Base-by-base conservation (phyloP, 163 green algal genomes). In the Prototheca wickerhamii region DNA sequence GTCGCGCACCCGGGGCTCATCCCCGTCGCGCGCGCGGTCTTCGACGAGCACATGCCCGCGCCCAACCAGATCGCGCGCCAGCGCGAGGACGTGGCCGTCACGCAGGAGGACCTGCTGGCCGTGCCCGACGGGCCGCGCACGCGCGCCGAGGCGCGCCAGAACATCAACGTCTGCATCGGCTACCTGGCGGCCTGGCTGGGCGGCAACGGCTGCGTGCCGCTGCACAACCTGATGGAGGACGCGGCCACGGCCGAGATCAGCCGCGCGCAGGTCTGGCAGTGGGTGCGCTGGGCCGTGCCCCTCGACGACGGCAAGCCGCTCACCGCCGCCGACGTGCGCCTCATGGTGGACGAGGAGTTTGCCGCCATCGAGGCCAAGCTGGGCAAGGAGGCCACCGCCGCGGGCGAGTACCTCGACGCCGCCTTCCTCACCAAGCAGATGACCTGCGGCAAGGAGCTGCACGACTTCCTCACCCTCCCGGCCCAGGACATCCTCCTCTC, bases 181-280 rank as follows among this genome's bases (percentile, higher is more conserved):
- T 96, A 96, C 78, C 84, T 95, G 69, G 89, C 90, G 72, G 82
- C 74, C 18, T 96, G 89, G 89, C 82, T 96, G 58, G 74, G 83
- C 28, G 89, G 89, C 35, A 78, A 82, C 17, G 89, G 89, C 53
- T 96, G 87, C 64, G 89, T 96, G 61, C 89, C 89, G 55, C 83
- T 96, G 55, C 78, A 96, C 82, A 91, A 94, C 76, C 80, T 96
- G 4, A 96, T 96, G 89, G 89, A 96, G 79, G 89, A 96, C 67
- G 89, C 89, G 0, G 89, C 89, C 28, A 96, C 89, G 4, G 89
- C 89, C 6, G 89, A 96, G 76, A 95, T 95, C 72, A 85, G 67
- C 44, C 79, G 89, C 67, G 86, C 76, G 7, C 71, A 75, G 68
- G 67, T 91, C 59, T 96, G 89, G 86, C 87, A 94, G 81, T 94